Base-by-base conservation (phyloP, 23 red algal species). In the Chondrus crispus region DNA sequence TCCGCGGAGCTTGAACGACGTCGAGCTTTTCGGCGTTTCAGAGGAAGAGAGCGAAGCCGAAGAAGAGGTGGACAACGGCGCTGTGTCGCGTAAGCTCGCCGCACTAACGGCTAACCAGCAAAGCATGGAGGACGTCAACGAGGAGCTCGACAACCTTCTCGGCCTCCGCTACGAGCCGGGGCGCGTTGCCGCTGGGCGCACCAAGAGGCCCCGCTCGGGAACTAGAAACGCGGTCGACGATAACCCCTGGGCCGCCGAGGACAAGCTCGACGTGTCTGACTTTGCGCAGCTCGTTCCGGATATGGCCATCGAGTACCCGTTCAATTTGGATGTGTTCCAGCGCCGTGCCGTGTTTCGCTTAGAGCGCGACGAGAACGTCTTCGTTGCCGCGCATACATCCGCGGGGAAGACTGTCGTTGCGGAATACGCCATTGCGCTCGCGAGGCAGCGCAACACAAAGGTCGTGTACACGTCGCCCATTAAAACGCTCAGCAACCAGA, bases 401-500 rank as follows among this genome's bases (percentile, higher is more conserved):
- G 96, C 96, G 14, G 96, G 96, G 20, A 98, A 98, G 75, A 98
- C 96, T 8, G 96, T 93, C 16, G 92, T 98, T 19, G 96, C 96
- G 20, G 96, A 98, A 74, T 95, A 95, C 54, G 96, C 96, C 4
- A 98, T 98, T 68, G 96, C 92, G 40, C 87, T 98, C 18, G 74
- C 96, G 5, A 85, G 74, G 55, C 83, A 87, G 45, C 66, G 94
- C 53, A 88, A 84, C 50, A 95, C 96, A 30, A 98, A 98, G 60
- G 88, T 92, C 24, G 89, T 98, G 24, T 98, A 98, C 72, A 95
- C 96, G 7, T 95, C 92, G 37, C 96, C 96, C 24, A 98, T 98
- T 51, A 98, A 98, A 82, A 98, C 96, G 50, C 80, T 98, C 8
- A 95, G 93, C 76, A 98, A 98, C 55, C 96, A 98, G 87, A 98